Evolutionary conservation across 2,329 filamentous ascomycete species (phyloP), one percentile per base, ranked within the genome.

Genomic region (Colletotrichum musae): DNA sequence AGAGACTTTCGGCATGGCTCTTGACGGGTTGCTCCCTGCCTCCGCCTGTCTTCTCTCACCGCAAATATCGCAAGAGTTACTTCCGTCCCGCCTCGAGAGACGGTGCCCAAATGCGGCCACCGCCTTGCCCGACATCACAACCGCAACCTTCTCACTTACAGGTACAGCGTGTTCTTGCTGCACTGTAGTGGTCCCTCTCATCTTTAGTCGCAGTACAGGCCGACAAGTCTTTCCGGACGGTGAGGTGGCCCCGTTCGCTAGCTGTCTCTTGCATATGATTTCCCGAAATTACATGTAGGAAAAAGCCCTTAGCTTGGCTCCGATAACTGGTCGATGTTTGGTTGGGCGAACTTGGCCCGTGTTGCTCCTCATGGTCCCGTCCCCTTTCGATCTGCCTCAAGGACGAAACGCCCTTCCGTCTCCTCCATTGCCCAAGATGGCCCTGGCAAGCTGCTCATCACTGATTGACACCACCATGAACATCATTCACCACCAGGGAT

Each of bases 301-400:
- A 62, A 62, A 66, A 61, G 48, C 56, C 65, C 56, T 39, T 65
- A 69, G 56, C 70, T 71, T 72, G 70, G 64, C 64, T 32, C 65
- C 36, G 76, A 82, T 82, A 82, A 80, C 76, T 77, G 63, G 76
- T 76, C 75, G 77, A 72, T 74, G 72, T 76, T 73, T 82, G 77
- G 82, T 80, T 83, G 80, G 80, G 68, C 43, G 50, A 62, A 43
- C 36, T 58, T 64, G 56, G 64, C 53, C 58, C 18, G 18, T 57
- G 51, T 32, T 68, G 47, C 69, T 43, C 24, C 50, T 62, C 64
- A 65, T 50, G 64, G 53, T 21, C 57, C 51, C 58, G 53, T 21
- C 57, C 51, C 58, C 18, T 50, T 68, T 59, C 47, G 59, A 36
- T 64, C 58, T 70, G 54, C 65, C 58, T 10, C 65, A 67, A 57